Base-by-base conservation (phyloP, 1,139 yeast genomes). In the Pichia norvegensis region DNA sequence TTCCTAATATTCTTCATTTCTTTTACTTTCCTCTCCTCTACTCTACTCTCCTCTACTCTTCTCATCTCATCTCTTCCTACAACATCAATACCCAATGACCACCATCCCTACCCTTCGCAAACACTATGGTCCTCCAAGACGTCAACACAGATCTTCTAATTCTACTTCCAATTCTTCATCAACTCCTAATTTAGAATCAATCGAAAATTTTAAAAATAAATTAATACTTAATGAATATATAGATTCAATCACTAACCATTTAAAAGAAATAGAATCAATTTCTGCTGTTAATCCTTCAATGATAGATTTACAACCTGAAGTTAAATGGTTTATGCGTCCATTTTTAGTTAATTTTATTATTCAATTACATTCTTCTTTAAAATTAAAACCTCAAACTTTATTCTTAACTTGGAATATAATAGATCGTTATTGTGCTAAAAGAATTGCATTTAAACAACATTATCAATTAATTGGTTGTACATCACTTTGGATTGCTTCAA, bases 401-500 rank as follows among this genome's bases (percentile, higher is more conserved):
- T 86, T 85, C 57, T 72, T 85, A 48, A 82, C 95, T 44, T 74
- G 87, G 62, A 81, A 81, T 63, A 79, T 90, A 53, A 80, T 87
- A 40, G 98, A 92, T 65, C 78, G 95, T 52, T 92, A 92, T 68
- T 83, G 95, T 62, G 85, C 97, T 35, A 84, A 81, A 58, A 74
- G 98, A 54, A 83, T 90, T 19, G 95, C 90, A n/a, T 85, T 83
- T 66, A 85, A 85, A 60, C 79, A 88, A 55, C 97, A 92, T 63
- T 88, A 87, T 63, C 97, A 90, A 63, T 70, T 92, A 52, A 92
- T 92, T 14, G 96, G 96, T 2, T 85, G 95, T 59, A 84, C 96
- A 2, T 86, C 96, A 5, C 72, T 92, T 46, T 90, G 97, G 97
- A 79, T 92, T 41, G 96, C 97, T 8, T 87, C 95, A 45, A 92